phyloP scores from a whole-genome alignment of 1,284 basidiomycete genomes.

The Pterulicium gracile region DNA sequence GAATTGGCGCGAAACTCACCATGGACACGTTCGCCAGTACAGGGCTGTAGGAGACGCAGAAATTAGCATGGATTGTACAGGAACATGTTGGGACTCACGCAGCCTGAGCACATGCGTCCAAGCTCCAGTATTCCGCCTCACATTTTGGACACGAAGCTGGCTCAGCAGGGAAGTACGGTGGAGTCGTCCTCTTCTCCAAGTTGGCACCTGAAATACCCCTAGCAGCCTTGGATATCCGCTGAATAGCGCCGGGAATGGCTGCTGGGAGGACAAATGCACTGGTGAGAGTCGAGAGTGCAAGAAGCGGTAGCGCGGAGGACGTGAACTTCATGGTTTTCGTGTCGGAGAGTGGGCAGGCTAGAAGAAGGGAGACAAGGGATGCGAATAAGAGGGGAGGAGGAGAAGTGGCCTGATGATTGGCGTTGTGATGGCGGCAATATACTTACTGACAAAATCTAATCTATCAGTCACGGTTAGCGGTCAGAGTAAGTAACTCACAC shows the following conservation, averaged over 20 bases:
- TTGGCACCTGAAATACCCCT: neutral
- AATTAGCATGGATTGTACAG: slow-evolving; percentile 27
- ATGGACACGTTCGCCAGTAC: slow-evolving; percentile 46
- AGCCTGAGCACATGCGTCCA: slow-evolving; percentile 6
- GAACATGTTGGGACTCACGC: slow-evolving; percentile 12
- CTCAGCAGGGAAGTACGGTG: slow-evolving; percentile 37
- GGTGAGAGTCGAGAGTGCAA: neutral
- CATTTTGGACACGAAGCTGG: slow-evolving; percentile 47
- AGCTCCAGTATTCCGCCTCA: slow-evolving; percentile 18
- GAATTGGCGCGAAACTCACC: slow-evolving; percentile 22
- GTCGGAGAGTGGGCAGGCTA: neutral
- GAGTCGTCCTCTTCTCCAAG: slow-evolving; percentile 14
- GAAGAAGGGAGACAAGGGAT: neutral
- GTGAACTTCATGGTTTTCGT: neutral
- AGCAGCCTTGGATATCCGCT: neutral
- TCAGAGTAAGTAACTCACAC: too few species aligned
- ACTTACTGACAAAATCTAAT: too few species aligned
- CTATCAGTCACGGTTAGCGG: too few species aligned
- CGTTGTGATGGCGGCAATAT: too few species aligned
- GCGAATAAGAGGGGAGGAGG: neutral
- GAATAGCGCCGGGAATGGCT: neutral
- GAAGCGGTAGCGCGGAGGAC: neutral
- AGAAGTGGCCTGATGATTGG: too few species aligned
- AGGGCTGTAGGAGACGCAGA: slow-evolving; percentile 19
- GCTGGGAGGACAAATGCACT: neutral